These are phyloP conservation scores for Coccinonectria pachysandricola DNA, from an alignment of 2,329 filamentous ascomycete genomes.

Conservation along the genomic window DNA sequence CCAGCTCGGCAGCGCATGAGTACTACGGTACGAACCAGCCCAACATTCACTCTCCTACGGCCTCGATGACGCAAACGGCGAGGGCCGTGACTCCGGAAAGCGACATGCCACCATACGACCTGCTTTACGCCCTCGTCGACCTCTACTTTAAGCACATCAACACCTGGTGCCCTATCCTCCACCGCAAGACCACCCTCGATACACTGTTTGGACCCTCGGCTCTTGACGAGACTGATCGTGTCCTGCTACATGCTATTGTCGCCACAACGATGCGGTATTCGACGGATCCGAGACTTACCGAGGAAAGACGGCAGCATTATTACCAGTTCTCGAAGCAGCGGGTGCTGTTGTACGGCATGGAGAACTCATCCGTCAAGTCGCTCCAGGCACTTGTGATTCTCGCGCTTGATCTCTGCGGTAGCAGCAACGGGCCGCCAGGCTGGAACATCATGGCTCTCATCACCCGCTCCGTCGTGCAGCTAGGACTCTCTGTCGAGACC, in stretches of 20 bases:
- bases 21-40: constrained; percentile 36
- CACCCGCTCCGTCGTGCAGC: constrained; percentile 76
- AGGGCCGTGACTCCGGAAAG: constrained; percentile 35
- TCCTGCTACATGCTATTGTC: constrained; percentile 79
- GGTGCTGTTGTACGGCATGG: constrained; percentile 77
- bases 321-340: constrained; percentile 75
- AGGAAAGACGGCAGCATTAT: constrained; percentile 63
- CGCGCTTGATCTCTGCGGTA: constrained; percentile 74
- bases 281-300: constrained; percentile 61
- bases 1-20: constrained; percentile 35
- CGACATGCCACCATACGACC: constrained; percentile 64
- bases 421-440: constrained; percentile 79
- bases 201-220: constrained; percentile 68
- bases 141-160: constrained; percentile 74
- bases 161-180: constrained; percentile 83
- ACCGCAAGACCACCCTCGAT: constrained; percentile 72
- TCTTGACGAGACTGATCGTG: constrained; percentile 70
- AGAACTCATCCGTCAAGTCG: constrained; percentile 81
- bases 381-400: constrained; percentile 81
- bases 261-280: constrained; percentile 81
- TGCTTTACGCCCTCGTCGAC: constrained; percentile 62
- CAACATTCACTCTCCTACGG: constrained; percentile 46
- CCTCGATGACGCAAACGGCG: constrained; percentile 38
- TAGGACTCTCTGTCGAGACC: constrained; percentile 74
- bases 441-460: constrained; percentile 90